Base-by-base conservation (phyloP, 108 stramenopile genomes). In the Fragilaria crotonensis region DNA sequence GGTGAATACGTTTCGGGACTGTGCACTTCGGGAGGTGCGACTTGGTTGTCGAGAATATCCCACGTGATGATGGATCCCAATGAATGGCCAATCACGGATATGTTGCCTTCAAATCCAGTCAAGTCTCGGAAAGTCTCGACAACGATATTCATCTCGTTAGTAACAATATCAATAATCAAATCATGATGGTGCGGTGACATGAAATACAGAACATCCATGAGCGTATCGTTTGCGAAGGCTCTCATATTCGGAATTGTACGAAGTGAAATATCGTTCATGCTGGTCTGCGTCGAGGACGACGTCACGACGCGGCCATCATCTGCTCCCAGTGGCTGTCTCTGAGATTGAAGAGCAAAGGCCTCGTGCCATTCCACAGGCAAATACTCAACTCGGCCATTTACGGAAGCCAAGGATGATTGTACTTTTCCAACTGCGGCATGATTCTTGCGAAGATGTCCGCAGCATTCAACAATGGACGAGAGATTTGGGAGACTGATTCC, bases 291-390 rank as follows among this genome's bases (percentile, higher is more conserved):
- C 4, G 62, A 31, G 1, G 20, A 20, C 14, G 36, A 41, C 32
- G n/a, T 41, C 46, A 1, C 25, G 48, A 18, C 51, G 11, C 1
- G 51, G 27, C 4, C 4, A 47, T 49, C 3, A 3, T 57, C 46
- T 9, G 57, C 25, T 27, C 27, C 29, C 21, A 59, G 18, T 19
- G 30, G 19, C n/a, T 71, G 61, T 17, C 75, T 66, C 46, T 68
- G 49, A 1, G 78, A 73, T 48, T 83, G 72, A 28, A 82, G 57
- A 0, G 75, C 70, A 50, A 89, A 85, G 22, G 73, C 58, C 46
- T 81, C 80, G 58, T 83, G 84, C 88, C 88, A 89, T 61, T 89
- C 88, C 29, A 89, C 63, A 21, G 88, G 88, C 9, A 89, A 53
- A 64, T 80, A 89, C 70, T 85, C 88, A 23, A 83, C 81, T 45